Evolutionary conservation across 1,139 yeast genomes (phyloP).

Genomic region (Tardiomyces digboiensis): DNA sequence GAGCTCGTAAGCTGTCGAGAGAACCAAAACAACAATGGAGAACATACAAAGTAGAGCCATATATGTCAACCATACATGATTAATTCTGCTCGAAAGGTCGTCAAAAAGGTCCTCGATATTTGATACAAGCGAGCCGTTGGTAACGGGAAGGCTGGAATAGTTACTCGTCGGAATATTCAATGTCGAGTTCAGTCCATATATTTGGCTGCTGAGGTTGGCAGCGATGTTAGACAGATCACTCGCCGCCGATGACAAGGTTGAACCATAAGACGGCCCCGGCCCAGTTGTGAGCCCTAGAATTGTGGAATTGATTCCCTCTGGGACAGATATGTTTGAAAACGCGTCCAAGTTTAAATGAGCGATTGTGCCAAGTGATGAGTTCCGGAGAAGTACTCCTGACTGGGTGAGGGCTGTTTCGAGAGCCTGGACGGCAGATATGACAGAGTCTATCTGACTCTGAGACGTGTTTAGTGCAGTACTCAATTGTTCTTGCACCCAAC

Average conservation of each 20-base stretch:
- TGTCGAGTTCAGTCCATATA: background rate
- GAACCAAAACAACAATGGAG: background rate
- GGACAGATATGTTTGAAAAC: conserved; percentile 7
- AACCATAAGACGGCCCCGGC: background rate
- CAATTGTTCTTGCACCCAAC: background rate
- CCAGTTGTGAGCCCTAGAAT: background rate
- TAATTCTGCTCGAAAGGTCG: background rate
- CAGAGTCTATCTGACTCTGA: background rate
- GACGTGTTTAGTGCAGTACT: background rate
- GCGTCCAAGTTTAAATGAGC: conserved; percentile 7
- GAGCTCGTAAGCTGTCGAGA: background rate
- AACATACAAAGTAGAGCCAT: background rate
- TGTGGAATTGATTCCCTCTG: conserved; percentile 5
- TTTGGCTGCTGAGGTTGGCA: background rate
- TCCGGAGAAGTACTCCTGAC: background rate
- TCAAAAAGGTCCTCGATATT: too few relatives aligned
- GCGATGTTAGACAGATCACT: background rate
- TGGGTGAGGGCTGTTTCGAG: background rate
- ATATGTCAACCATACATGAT: background rate
- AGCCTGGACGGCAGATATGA: background rate
- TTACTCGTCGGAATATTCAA: background rate
- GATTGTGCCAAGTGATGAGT: conserved; percentile 4
- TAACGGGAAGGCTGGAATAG: background rate
- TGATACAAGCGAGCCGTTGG: too few relatives aligned
- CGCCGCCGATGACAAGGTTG: background rate